Base-by-base conservation (phyloP, 2,329 filamentous ascomycete genomes). In the Rhynchosporium graminicola region DNA sequence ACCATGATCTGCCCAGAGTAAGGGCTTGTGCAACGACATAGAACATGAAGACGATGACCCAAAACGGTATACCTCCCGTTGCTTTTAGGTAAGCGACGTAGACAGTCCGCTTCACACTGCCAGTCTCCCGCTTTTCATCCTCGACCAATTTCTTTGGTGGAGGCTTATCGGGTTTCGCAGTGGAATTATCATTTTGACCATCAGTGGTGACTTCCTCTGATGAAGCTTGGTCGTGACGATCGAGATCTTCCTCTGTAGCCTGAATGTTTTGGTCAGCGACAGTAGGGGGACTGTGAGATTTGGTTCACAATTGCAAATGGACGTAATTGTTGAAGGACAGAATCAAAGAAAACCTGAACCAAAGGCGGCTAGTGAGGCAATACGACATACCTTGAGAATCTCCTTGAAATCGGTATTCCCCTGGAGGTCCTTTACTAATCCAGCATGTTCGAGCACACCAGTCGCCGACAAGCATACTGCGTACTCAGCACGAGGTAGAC, bases 401-500 rank as follows among this genome's bases (percentile, higher is more conserved):
- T 65, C 46, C 12, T 59, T 47, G 43, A 65, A 61, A 46, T 38
- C 57, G 13, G 50, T 12, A 20, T 57, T 61, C 9, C 63, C 40
- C 28, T 58, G 48, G 1, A 65, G 48, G 8, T 65, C 61, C n/a
- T 51, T 61, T 28, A 62, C 64, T 3, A 55, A 42, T 8, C 61
- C 64, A 48, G 64, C 61, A 57, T 60, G 56, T 40, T 63, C 64
- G 15, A 65, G 42, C 0, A 43, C 42, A 29, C 64, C 64, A 20
- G 31, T 51, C 8, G 59, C 51, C 20, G 64, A 65, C 31, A 15
- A 92, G 81, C 65, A 89, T 3, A 93, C 86, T 3, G 89, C 80
- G 69, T 89, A 93, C 67, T 89, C 88, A 12, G 90, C 86, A 71
- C 83, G 83, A 28, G 88, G 80, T 59, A 90, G 80, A 66, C 87